phyloP scores from a whole-genome alignment of 306 rosid genomes.

The Cajanus cajan region DNA sequence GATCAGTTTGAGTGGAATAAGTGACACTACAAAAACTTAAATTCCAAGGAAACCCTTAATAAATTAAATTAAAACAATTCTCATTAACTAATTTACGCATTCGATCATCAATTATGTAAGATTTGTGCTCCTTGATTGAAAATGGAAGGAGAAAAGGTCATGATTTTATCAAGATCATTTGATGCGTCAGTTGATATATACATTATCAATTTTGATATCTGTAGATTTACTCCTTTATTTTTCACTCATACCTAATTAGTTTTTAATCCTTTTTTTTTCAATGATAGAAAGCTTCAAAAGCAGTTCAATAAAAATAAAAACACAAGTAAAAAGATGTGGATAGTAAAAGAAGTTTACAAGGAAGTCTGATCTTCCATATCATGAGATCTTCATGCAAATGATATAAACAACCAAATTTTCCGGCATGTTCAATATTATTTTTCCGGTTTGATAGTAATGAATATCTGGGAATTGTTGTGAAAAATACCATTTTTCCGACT shows the following conservation, averaged over 20 bases:
- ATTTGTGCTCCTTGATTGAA: not conserved
- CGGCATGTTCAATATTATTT: not conserved
- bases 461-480: too few relatives aligned
- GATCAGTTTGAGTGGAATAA: not conserved
- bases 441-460: not conserved
- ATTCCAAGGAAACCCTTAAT: not conserved
- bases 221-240: not conserved
- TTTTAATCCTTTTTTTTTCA: not conserved
- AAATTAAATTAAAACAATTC: not conserved
- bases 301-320: not conserved
- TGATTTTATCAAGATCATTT: not conserved
- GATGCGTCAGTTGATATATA: not conserved
- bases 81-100: not conserved
- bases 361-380: not conserved
- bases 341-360: not conserved
- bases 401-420: not conserved
- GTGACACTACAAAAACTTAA: not conserved
- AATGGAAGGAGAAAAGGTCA: not conserved
- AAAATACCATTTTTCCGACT: too few relatives aligned
- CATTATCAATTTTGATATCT: not conserved
- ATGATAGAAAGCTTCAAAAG: not conserved
- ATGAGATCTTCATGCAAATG: not conserved
- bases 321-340: not conserved
- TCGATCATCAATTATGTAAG: not conserved
- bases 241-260: not conserved